Evolutionary conservation across 208 protist genomes (phyloP).

Genomic region (Angomonas ambiguus): DNA sequence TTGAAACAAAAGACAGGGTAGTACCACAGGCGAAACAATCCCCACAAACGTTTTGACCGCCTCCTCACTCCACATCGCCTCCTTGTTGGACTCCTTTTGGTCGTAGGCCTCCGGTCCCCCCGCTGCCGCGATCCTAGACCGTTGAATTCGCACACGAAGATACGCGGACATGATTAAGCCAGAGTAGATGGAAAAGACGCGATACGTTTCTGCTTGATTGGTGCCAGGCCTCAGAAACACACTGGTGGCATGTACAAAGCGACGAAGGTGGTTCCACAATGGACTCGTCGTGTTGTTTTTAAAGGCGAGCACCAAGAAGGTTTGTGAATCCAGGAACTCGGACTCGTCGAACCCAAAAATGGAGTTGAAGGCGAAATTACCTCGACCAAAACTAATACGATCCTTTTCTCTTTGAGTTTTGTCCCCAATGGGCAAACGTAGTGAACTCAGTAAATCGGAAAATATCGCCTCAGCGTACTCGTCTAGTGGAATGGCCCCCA

Average conservation of each 20-base stretch:
- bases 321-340: neutral
- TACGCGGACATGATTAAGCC: neutral
- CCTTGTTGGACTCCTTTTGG: neutral
- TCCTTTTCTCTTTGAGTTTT: neutral
- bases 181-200: neutral
- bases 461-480: slow-evolving; percentile 72
- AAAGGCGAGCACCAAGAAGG: neutral
- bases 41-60: neutral
- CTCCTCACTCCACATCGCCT: neutral
- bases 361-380: neutral
- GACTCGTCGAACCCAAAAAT: neutral
- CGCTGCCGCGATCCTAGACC: slow-evolving; percentile 2
- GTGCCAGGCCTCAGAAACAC: slow-evolving; percentile 56
- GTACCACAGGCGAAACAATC: neutral
- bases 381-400: slow-evolving; percentile 8
- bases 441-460: slow-evolving; percentile 32
- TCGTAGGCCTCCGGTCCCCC: neutral
- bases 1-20: neutral
- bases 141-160: neutral
- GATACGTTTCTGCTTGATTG: slow-evolving; percentile 11
- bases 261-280: slow-evolving; percentile 77
- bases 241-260: slow-evolving; percentile 65
- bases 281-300: slow-evolving; percentile 21
- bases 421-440: slow-evolving; percentile 35
- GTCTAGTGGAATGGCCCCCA: slow-evolving; percentile 43